Evolutionary conservation across 2,329 filamentous ascomycete genomes (phyloP).

Genomic region (Diaporthe sp.): DNA sequence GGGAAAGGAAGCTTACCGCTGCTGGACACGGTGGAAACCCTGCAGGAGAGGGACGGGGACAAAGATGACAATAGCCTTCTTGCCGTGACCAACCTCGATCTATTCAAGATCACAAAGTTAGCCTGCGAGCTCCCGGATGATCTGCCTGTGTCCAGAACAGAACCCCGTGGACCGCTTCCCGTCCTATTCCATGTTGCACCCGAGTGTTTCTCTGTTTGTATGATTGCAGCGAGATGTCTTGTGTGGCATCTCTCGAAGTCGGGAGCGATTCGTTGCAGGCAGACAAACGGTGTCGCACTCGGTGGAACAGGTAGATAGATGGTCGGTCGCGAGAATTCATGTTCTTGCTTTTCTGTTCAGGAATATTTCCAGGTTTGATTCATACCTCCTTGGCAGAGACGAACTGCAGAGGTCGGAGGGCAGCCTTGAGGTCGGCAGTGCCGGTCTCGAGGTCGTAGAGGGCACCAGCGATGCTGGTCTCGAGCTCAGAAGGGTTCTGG

Average conservation of each 20-base stretch:
- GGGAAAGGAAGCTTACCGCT: slow-evolving; percentile 79
- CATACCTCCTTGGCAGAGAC: slow-evolving; percentile 96
- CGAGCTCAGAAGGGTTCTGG: slow-evolving; percentile 96
- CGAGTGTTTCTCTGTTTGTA: slow-evolving; percentile 34
- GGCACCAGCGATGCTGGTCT: slow-evolving; percentile 96
- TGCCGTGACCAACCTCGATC: slow-evolving; percentile 99
- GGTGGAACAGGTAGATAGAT: slow-evolving; percentile 61
- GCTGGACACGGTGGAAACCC: slow-evolving; percentile 99
- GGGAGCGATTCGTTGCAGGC: slow-evolving; percentile 34
- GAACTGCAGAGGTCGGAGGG: slow-evolving; percentile 97
- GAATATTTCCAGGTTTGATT: slow-evolving; percentile 11
- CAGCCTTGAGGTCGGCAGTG: slow-evolving; percentile 96
- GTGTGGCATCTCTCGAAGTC: slow-evolving; percentile 33
- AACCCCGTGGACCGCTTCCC: slow-evolving; percentile 80
- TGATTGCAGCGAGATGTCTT: slow-evolving; percentile 40
- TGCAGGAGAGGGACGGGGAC: slow-evolving; percentile 98
- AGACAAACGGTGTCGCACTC: slow-evolving; percentile 42
- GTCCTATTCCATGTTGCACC: slow-evolving; percentile 70
- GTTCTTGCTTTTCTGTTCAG: not conserved
- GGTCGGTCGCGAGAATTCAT: slow-evolving; percentile 44
- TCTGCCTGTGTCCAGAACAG: slow-evolving; percentile 46
- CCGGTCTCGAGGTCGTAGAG: slow-evolving; percentile 99
- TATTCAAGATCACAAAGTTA: slow-evolving; percentile 78
- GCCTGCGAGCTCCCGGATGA: slow-evolving; percentile 80
- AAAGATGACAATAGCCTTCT: slow-evolving; percentile 99